phyloP scores from a whole-genome alignment of 179 eudicot species.

The Heliamphora pulchella region DNA sequence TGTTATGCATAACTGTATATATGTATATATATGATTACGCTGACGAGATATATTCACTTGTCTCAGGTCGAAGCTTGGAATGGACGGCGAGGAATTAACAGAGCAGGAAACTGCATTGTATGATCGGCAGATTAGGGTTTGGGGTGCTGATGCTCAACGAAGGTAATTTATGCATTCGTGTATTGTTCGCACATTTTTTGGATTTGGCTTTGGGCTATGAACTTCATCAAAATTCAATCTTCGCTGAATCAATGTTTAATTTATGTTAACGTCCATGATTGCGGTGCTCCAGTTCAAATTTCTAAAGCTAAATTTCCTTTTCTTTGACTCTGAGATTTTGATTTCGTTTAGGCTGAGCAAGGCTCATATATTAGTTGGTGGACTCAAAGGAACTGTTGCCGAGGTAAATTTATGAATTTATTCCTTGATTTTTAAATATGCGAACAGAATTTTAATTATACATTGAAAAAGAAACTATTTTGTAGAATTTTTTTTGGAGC shows the following conservation, averaged over 20 bases:
- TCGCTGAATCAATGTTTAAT: not conserved
- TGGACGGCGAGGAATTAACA: conserved; percentile 78
- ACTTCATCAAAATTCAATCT: not conserved
- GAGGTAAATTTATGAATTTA: conserved; percentile 47
- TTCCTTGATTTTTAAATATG: not conserved
- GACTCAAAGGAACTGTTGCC: conserved; percentile 74
- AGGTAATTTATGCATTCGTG: conserved; percentile 34
- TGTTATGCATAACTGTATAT: not conserved
- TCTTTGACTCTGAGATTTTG: conserved; percentile 6
- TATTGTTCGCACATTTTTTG: not conserved
- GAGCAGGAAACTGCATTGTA: conserved; percentile 97
- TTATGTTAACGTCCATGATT: not conserved
- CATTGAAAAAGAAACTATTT: not conserved
- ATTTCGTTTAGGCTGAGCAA: conserved; percentile 63
- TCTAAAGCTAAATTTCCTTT: not conserved
- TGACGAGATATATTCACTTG: not conserved
- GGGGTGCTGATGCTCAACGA: conserved; percentile 98
- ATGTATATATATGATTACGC: not conserved
- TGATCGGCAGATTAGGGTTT: conserved; percentile 97
- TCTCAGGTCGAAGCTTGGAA: conserved; percentile 23
- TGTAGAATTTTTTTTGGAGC: not conserved
- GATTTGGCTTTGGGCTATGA: not conserved
- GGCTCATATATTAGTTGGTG: conserved; percentile 73
- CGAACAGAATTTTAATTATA: not conserved
- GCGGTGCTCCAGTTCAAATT: not conserved